A percentile compares a stretch with the other conserved stretches of the same genome.
Evolutionary conservation across 169 alveolate species (phyloP).

Genomic region (Plasmodium inui): DNA sequence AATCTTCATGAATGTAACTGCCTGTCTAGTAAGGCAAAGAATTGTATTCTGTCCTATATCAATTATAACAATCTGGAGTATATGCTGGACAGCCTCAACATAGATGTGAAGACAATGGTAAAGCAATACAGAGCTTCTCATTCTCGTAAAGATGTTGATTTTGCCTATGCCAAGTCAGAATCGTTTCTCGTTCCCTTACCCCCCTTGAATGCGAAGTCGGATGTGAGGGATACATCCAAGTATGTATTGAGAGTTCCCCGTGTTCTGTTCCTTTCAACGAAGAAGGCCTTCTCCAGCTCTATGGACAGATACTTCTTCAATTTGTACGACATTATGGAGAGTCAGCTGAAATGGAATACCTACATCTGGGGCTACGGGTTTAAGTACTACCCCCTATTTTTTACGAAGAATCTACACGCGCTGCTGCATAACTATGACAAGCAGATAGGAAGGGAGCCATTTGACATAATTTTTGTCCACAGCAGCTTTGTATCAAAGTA

Average conservation of each 20-base stretch:
- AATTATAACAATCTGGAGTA: slow-evolving; percentile 61
- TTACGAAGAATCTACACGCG: slow-evolving; percentile 51
- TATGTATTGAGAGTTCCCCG: slow-evolving; percentile 70
- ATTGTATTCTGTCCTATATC: slow-evolving; percentile 40
- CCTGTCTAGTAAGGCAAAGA: slow-evolving; percentile 21
- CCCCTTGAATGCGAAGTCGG: slow-evolving; percentile 40
- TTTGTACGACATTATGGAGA: slow-evolving; percentile 55
- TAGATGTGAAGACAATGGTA: slow-evolving; percentile 50
- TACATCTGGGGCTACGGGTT: slow-evolving; percentile 75
- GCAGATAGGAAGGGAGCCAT: slow-evolving; percentile 64
- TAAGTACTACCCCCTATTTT: slow-evolving; percentile 59
- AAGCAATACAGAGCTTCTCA: neutral
- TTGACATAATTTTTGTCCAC: slow-evolving; percentile 67
- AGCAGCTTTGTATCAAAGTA: slow-evolving; percentile 62
- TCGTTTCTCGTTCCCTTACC: slow-evolving; percentile 64
- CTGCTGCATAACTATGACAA: slow-evolving; percentile 44
- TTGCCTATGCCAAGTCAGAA: neutral
- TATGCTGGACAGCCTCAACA: slow-evolving; percentile 43
- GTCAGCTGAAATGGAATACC: slow-evolving; percentile 62
- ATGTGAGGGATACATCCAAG: slow-evolving; percentile 31
- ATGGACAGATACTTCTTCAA: slow-evolving; percentile 48
- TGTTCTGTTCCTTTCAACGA: slow-evolving; percentile 59
- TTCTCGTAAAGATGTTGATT: neutral
- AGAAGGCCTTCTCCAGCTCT: slow-evolving; percentile 52
- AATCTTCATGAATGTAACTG: slow-evolving; percentile 58